Evolutionary conservation across 2,329 filamentous ascomycete species (phyloP).

Genomic region (Epichloe festucae): DNA sequence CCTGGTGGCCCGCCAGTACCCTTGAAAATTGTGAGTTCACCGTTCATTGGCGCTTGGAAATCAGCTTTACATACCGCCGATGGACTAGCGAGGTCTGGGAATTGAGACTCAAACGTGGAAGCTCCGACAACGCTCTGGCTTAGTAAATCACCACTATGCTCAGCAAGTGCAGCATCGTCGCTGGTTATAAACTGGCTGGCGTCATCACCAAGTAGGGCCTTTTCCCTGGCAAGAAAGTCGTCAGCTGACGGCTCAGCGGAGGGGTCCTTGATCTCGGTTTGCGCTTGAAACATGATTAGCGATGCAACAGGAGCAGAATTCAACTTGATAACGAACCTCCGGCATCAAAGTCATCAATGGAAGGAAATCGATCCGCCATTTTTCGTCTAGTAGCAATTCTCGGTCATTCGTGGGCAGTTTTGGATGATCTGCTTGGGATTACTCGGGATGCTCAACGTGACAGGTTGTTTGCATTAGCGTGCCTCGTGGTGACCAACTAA

Average conservation of each 20-base stretch:
- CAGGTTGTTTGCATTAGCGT: background rate
- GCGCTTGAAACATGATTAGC: constrained; percentile 34
- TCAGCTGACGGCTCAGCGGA: constrained; percentile 49
- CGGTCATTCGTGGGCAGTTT: background rate
- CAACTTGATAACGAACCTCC: constrained; percentile 33
- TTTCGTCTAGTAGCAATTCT: constrained; percentile 10
- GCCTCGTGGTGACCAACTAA: background rate
- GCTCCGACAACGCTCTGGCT: constrained; percentile 47
- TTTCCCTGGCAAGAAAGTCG: constrained; percentile 87
- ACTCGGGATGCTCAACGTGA: background rate
- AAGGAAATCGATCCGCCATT: constrained; percentile 72
- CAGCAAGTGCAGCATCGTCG: constrained; percentile 54
- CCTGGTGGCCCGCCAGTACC: constrained; percentile 17
- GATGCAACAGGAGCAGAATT: constrained; percentile 8
- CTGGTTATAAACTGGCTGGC: constrained; percentile 77
- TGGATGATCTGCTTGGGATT: background rate
- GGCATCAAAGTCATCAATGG: constrained; percentile 64
- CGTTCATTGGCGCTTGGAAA: too few relatives aligned
- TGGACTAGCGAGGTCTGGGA: constrained; percentile 57
- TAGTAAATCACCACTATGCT: constrained; percentile 58
- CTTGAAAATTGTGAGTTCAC: constrained; percentile 10
- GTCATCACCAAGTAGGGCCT: constrained; percentile 81
- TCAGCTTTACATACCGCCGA: constrained; percentile 18
- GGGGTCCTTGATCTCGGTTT: constrained; percentile 50
- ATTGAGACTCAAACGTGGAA: constrained; percentile 68